These are phyloP conservation scores for Paracoccidioides lutzii DNA, from an alignment of 2,329 filamentous ascomycete genomes.

Conservation along the genomic window DNA sequence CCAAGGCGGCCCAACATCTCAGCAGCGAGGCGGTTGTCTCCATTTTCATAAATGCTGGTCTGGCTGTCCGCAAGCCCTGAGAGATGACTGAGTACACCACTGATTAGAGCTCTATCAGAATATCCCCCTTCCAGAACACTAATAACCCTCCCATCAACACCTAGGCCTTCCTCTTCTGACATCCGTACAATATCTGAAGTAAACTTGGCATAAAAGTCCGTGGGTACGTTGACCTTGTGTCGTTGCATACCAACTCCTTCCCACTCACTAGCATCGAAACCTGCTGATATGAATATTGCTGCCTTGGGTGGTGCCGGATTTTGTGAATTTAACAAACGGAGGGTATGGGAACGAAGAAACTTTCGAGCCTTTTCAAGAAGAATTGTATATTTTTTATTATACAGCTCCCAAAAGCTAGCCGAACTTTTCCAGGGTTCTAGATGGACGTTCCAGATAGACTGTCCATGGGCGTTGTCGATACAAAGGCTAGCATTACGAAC, in stretches of 20 bases:
- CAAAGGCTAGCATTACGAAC: conserved; percentile 88
- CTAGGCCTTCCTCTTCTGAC: conserved; percentile 63
- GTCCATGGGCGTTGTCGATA: conserved; percentile 84
- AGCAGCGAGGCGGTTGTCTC: conserved; percentile 37
- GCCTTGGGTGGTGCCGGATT: conserved; percentile 57
- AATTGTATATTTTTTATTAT: conserved; percentile 62
- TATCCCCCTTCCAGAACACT: conserved; percentile 95
- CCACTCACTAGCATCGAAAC: conserved; percentile 94
- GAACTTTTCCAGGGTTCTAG: conserved; percentile 73
- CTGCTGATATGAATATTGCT: conserved; percentile 87
- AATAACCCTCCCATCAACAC: conserved; percentile 71
- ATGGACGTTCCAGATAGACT: conserved; percentile 94
- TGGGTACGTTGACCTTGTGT: conserved; percentile 90
- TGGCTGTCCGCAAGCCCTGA: conserved; percentile 57
- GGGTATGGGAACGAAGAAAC: conserved; percentile 63
- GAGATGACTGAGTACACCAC: conserved; percentile 79
- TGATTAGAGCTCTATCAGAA: conserved; percentile 78
- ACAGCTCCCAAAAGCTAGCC: conserved; percentile 78
- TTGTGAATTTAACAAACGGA: conserved; percentile 43
- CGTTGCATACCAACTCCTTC: conserved; percentile 88
- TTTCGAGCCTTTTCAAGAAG: conserved; percentile 68
- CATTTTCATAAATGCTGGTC: conserved; percentile 14
- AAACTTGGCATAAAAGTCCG: conserved; percentile 87
- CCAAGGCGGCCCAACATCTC: conserved; percentile 43
- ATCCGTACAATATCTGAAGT: conserved; percentile 73